Base-by-base conservation (phyloP, 176 grass and related monocot species). In the Carex pumila region DNA sequence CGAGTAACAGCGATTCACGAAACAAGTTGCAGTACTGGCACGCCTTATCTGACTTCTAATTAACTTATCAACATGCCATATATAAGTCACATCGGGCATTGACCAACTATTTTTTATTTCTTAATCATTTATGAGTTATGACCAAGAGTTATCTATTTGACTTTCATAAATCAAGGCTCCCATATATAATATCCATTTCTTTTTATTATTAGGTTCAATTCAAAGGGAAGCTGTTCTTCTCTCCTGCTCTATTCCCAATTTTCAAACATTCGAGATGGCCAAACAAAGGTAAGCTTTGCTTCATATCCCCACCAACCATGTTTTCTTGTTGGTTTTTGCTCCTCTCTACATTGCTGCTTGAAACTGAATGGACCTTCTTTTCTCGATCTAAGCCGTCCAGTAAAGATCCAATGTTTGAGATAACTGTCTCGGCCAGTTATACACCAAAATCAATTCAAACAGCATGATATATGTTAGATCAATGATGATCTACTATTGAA, bases 121-220 rank as follows among this genome's bases (percentile, higher is more conserved):
- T 53, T 5, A 43, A 52, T 76, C 71, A 76, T 76, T 76, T 55
- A 55, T 76, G 12, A 76, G 55, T 76, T 55, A 55, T 76, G 12
- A 76, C 49, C 22, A 15, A 32, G 60, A 7, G 50, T 21, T 15
- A 76, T 31, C 72, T 17, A 22, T 61, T 82, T 82, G 80, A 82
- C 80, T 82, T 82, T 62, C 41, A 65, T 67, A 67, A 82, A 37
- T n/a, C 18, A 74, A 50, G 19, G 70, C 70, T 62, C 30, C 32
- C 72, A 61, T 43, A 59, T 49, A n/a, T 21, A 78, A 14, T 79
- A 32, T 50, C 7, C 43, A 45, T 45, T 0, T 75, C 71, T 50
- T 4, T 62, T 61, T 21, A 21, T 21, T 4, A 66, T 63, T 64
- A 64, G 21, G 29, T 21, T 66, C 64, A 66, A 32, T 4, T 32